Percentiles rank a stretch among this genome's conserved stretches.
These are phyloP conservation scores for Pneumocystis sp. DNA, from an alignment of 1,139 yeast species.

Conservation along the genomic window DNA sequence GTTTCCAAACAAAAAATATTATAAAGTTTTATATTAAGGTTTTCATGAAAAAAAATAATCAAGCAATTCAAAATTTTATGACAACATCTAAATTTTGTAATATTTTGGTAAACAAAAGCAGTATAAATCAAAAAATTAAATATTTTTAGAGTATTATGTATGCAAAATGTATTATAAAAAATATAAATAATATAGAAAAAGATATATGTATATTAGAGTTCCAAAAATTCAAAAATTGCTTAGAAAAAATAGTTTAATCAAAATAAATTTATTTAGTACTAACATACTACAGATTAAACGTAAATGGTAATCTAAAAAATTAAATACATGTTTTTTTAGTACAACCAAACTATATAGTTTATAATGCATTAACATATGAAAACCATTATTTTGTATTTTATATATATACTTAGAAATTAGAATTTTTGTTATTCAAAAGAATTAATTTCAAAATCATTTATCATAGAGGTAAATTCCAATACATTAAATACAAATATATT, in stretches of 20 bases:
- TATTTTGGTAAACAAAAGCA: not conserved
- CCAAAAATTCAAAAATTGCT: not conserved
- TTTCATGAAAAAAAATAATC: not conserved
- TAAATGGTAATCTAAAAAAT: not conserved
- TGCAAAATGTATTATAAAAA: not conserved
- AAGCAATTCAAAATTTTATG: not conserved
- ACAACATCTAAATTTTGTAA: not conserved
- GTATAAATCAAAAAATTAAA: not conserved
- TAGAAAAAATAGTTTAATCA: not conserved
- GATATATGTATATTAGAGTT: not conserved
- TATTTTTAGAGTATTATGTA: not conserved
- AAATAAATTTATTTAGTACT: not conserved
- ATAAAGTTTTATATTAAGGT: not conserved
- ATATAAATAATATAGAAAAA: not conserved
- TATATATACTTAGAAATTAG: not conserved
- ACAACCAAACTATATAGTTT: not conserved
- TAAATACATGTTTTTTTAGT: not conserved
- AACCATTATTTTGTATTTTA: not conserved
- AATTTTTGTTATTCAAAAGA: no score
- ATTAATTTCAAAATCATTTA: not conserved
- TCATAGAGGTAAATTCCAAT: no score
- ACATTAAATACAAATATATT: no score
- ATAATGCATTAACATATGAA: not conserved
- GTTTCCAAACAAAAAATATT: not conserved
- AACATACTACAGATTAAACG: not conserved